These are phyloP conservation scores for Phytophthora citrophthora DNA, from an alignment of 352 stramenopile genomes.

Conservation along the genomic window DNA sequence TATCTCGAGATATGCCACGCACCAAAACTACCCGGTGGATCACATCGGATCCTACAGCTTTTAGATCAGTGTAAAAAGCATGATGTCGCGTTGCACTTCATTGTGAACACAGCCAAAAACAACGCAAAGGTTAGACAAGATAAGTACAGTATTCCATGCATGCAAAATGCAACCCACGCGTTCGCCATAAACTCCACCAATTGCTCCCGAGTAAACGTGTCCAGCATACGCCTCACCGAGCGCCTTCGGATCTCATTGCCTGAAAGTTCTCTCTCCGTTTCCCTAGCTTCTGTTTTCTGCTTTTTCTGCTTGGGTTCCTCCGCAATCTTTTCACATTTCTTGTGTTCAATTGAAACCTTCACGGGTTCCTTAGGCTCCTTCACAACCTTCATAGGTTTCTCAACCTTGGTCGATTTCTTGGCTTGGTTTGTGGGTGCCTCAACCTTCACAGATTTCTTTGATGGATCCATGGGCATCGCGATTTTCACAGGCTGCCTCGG, in stretches of 20 bases:
- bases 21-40: constrained; percentile 78
- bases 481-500: too few relatives aligned
- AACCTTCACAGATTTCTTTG: too few relatives aligned
- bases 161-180: constrained; percentile 52
- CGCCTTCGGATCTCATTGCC: constrained; percentile 13
- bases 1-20: constrained; percentile 66
- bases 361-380: too few relatives aligned
- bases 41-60: constrained; percentile 60
- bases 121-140: constrained; percentile 1
- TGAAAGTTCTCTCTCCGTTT: constrained; percentile 11
- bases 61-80: constrained; percentile 65
- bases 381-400: too few relatives aligned
- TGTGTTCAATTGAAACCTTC: too few relatives aligned
- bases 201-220: constrained; percentile 66
- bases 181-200: constrained; percentile 69
- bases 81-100: constrained; percentile 68
- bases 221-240: constrained; percentile 48
- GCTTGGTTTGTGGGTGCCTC: too few relatives aligned
- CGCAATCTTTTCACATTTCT: too few relatives aligned
- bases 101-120: background rate
- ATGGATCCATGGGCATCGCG: too few relatives aligned
- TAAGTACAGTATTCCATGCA: background rate
- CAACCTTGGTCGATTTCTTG: too few relatives aligned
- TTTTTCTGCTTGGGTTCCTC: constrained; percentile 6
- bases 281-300: background rate